Conservation (phyloP, 345 rosid genomes). For the Rhizophora mangle region DNA sequence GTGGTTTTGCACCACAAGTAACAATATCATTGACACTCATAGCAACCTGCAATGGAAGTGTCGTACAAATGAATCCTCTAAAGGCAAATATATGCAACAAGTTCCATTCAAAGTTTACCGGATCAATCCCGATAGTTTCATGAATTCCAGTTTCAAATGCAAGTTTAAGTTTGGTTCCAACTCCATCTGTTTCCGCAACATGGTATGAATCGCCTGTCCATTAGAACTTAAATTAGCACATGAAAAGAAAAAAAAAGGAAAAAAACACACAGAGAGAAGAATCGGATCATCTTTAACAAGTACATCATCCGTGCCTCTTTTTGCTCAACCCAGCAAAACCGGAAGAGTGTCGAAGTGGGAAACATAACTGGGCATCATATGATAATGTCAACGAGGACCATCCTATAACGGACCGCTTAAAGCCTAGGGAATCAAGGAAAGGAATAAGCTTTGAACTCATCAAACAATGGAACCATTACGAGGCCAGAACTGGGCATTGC, state of each 20-base stretch:
- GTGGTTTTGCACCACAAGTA: slow-evolving; percentile 92
- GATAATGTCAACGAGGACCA: no score
- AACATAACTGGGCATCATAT: no score
- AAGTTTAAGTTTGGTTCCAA: slow-evolving; percentile 88
- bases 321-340: no score
- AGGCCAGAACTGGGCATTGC: no score
- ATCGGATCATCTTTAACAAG: not conserved
- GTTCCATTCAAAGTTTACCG: slow-evolving; percentile 39
- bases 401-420: no score
- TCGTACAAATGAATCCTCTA: slow-evolving; percentile 6
- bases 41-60: slow-evolving; percentile 54
- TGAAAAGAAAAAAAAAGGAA: not conserved
- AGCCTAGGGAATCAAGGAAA: no score
- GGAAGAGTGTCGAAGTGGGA: no score
- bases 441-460: no score
- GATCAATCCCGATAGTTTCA: slow-evolving; percentile 87
- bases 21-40: slow-evolving; percentile 97
- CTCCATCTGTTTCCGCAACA: slow-evolving; percentile 95
- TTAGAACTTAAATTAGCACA: slow-evolving; percentile 3
- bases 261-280: not conserved
- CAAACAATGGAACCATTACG: no score
- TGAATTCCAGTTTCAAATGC: slow-evolving; percentile 92
- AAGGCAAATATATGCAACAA: not conserved
- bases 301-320: no score
- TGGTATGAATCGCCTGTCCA: slow-evolving; percentile 20